phyloP scores from a whole-genome alignment of 176 grass and related monocot species.

The Oryza officinalis region DNA sequence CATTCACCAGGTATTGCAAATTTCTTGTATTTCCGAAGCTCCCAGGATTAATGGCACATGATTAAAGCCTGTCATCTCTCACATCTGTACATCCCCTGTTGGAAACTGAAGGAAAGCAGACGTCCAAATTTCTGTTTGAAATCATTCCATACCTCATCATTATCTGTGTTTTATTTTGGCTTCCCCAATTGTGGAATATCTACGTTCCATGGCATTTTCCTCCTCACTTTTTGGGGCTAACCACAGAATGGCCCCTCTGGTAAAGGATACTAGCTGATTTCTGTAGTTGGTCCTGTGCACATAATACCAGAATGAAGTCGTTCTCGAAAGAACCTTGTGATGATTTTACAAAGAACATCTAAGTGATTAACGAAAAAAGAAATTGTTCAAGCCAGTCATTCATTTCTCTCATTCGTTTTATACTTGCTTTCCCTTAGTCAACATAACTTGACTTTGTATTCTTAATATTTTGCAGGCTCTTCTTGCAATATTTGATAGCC shows the following conservation, averaged over 20 bases:
- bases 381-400: background rate
- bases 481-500: slow-evolving; percentile 97
- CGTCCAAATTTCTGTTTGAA: background rate
- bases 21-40: background rate
- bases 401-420: background rate
- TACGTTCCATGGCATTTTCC: background rate
- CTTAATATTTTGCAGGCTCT: slow-evolving; percentile 59
- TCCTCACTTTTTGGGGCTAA: background rate
- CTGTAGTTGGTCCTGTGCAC: background rate
- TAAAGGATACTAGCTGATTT: background rate
- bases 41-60: background rate
- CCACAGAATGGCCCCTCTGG: background rate
- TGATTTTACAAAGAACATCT: background rate
- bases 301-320: background rate
- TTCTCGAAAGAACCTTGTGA: background rate
- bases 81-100: background rate
- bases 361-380: background rate
- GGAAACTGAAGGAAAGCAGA: background rate
- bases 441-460: background rate
- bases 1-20: slow-evolving; percentile 78
- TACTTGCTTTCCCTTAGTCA: background rate
- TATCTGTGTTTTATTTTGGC: background rate
- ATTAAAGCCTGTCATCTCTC: background rate
- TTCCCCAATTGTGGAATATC: background rate
- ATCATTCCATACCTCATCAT: background rate